These are phyloP conservation scores for Verticillium tricorpus DNA, from an alignment of 2,329 filamentous ascomycete species.

Conservation along the genomic window DNA sequence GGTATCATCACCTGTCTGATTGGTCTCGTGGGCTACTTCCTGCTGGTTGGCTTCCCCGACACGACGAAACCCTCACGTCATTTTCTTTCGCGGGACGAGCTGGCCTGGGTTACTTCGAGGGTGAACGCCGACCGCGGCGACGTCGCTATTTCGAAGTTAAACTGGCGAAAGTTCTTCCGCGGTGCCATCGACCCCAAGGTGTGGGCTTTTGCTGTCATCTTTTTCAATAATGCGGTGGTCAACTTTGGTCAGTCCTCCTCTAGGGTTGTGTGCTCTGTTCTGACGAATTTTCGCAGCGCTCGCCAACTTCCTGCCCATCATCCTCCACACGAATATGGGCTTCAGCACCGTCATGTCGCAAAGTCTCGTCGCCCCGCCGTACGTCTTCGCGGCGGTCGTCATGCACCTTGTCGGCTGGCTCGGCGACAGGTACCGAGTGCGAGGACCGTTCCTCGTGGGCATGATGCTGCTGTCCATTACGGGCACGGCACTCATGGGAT, in stretches of 20 bases:
- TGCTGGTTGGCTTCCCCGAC: constrained; percentile 62
- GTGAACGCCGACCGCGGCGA: constrained; percentile 57
- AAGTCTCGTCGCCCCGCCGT: constrained; percentile 68
- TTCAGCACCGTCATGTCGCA: constrained; percentile 61
- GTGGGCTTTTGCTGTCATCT: constrained; percentile 58
- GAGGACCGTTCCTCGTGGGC: constrained; percentile 61
- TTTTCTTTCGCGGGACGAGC: constrained; percentile 49
- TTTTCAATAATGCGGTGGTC: constrained; percentile 65
- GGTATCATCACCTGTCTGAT: constrained; percentile 52
- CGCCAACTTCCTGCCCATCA: constrained; percentile 75
- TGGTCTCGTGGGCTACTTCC: constrained; percentile 45
- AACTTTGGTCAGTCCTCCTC: background rate
- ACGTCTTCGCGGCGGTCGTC: constrained; percentile 58
- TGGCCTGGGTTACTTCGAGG: constrained; percentile 44
- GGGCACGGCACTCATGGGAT: constrained; percentile 70
- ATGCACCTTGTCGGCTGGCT: constrained; percentile 57
- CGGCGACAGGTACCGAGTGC: constrained; percentile 62
- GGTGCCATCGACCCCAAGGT: constrained; percentile 50
- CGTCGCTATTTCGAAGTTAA: constrained; percentile 48
- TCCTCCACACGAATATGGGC: constrained; percentile 58
- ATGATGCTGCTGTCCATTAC: constrained; percentile 64
- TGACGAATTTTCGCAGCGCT: constrained; percentile 56
- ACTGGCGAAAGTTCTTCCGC: constrained; percentile 38
- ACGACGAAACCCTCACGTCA: constrained; percentile 42
- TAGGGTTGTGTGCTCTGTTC: background rate